Evolutionary conservation across 148 eudicot genomes (phyloP), one percentile per base, ranked within the genome.

Genomic region (Silene latifolia): DNA sequence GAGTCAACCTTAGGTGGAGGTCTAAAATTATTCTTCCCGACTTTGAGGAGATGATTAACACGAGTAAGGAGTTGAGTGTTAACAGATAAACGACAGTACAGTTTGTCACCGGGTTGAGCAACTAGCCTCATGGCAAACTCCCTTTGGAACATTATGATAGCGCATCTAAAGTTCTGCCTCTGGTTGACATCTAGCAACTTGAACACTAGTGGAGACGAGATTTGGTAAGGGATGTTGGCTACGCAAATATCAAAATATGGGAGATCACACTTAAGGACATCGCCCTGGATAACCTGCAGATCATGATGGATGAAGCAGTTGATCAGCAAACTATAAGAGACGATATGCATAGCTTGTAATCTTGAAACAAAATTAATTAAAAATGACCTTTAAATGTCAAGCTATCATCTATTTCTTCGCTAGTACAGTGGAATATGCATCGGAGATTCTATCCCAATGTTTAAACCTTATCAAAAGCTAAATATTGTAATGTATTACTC

Each of bases 1-100:
- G 98, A 94, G 74, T 94, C 98, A 10, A 94, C 97, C 80, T 94
- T 90, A 10, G 98, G 98, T 23, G 98, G 98, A 10, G 98, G 98
- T 73, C 97, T 71, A 76, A 94, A 94, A 76, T 94, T 94, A 82
- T 90, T 94, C 75, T 77, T 88, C 25, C 98, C 98, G 17, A 94
- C 98, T 83, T 89, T 91, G 17, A 94, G 88, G 18, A 91, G 85
- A 82, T 94, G 97, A 64, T 78, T 82, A 29, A 94, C 89, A 1
- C 92, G 89, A 65, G 97, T 79, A 19, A 89, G 78, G 32, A 91
- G 92, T 66, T 94, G 96, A 14, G 93, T 90, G 78, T 94, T 94
- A 57, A 94, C 96, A 12, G 98, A 87, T 7, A 94, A 87, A 19
- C 96, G 97, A 44, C 98, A 91, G 76, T 94, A 94, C 8, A 88